phyloP scores from a whole-genome alignment of 768 basidiomycete genomes.

The Rickenella mellea region DNA sequence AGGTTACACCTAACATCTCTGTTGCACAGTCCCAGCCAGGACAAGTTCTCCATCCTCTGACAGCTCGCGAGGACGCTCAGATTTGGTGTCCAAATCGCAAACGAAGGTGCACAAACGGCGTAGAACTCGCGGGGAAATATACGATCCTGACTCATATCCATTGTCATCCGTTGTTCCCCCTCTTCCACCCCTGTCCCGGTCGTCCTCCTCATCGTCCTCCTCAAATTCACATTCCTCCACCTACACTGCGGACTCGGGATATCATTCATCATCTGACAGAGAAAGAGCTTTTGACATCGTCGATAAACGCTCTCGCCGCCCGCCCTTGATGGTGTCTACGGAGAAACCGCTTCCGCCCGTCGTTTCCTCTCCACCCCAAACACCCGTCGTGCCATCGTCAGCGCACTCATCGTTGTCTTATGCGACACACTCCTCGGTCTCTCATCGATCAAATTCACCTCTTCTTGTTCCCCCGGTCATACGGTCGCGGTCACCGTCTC shows the following conservation, averaged over 20 bases:
- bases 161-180: too few relatives aligned
- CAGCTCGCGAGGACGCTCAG: background rate
- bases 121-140: background rate
- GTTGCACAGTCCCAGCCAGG: background rate
- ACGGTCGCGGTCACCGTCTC: constrained; percentile 5
- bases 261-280: too few relatives aligned
- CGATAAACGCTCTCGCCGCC: too few relatives aligned
- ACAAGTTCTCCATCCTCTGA: background rate
- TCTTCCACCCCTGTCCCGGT: too few relatives aligned
- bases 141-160: background rate
- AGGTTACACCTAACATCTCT: constrained; percentile 10
- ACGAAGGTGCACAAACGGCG: background rate
- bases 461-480: constrained; percentile 8
- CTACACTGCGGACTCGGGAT: too few relatives aligned
- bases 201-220: too few relatives aligned
- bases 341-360: too few relatives aligned
- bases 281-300: too few relatives aligned
- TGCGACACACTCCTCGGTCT: background rate
- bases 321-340: too few relatives aligned
- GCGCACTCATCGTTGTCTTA: background rate
- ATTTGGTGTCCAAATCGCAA: background rate
- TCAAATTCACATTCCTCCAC: too few relatives aligned
- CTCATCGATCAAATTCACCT: constrained; percentile 6
- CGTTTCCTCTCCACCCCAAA: too few relatives aligned
- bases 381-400: background rate